phyloP scores from a whole-genome alignment of 2,329 filamentous ascomycete species.

The Cercospora zeina region DNA sequence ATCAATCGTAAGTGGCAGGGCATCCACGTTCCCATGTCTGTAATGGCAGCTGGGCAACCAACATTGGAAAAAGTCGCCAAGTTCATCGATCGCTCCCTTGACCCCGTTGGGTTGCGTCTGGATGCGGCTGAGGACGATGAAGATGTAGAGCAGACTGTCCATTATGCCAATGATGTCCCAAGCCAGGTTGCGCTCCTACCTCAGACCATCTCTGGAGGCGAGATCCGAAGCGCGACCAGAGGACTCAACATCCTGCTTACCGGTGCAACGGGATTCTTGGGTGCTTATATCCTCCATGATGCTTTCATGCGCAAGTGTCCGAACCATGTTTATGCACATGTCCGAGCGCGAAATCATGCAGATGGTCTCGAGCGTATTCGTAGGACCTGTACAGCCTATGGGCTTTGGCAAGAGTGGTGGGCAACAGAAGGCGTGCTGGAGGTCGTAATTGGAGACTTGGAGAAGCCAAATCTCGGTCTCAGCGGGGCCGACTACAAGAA shows the following conservation, averaged over 20 bases:
- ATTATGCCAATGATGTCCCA: slow-evolving; percentile 56
- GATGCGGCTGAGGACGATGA: slow-evolving; percentile 53
- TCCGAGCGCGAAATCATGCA: slow-evolving; percentile 65
- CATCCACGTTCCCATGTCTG: slow-evolving; percentile 68
- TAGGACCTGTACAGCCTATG: slow-evolving; percentile 71
- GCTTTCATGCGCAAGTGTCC: slow-evolving; percentile 60
- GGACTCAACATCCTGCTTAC: slow-evolving; percentile 68
- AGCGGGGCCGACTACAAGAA: slow-evolving; percentile 63
- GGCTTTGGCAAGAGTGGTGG: slow-evolving; percentile 75
- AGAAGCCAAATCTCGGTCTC: slow-evolving; percentile 72
- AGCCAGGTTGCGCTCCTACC: slow-evolving; percentile 56
- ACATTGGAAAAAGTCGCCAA: slow-evolving; percentile 60
- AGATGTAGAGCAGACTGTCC: slow-evolving; percentile 50
- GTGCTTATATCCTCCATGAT: slow-evolving; percentile 75
- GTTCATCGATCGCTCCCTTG: slow-evolving; percentile 53
- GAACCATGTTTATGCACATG: slow-evolving; percentile 69
- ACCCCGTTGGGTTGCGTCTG: slow-evolving; percentile 51
- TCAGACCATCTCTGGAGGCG: slow-evolving; percentile 33
- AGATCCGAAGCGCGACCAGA: slow-evolving; percentile 31
- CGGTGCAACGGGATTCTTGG: slow-evolving; percentile 86
- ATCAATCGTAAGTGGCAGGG: slow-evolving; percentile 63
- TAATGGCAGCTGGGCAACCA: slow-evolving; percentile 65
- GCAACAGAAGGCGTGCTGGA: slow-evolving; percentile 56
- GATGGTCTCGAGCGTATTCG: slow-evolving; percentile 65
- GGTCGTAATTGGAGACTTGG: slow-evolving; percentile 71